Evolutionary conservation across 2,329 filamentous ascomycete genomes (phyloP).

Genomic region (Hymenoscyphus scutula): DNA sequence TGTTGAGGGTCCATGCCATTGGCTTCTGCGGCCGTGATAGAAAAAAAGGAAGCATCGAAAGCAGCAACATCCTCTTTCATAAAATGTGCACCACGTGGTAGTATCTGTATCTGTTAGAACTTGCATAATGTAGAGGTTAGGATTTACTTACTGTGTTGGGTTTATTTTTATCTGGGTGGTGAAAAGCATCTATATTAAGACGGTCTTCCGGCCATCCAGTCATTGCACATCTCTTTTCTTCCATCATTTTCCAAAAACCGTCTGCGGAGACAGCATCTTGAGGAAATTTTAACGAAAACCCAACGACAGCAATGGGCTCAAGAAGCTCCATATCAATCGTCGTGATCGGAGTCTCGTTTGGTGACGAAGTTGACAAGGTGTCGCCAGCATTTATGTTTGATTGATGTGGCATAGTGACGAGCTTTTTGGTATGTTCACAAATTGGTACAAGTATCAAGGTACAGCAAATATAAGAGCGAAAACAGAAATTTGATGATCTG

Average conservation of each 20-base stretch:
- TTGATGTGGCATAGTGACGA: too few species aligned
- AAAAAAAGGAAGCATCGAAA: conserved; percentile 20
- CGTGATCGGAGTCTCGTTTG: too few species aligned
- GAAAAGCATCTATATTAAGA: background rate
- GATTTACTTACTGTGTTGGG: too few species aligned
- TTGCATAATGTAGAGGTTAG: too few species aligned
- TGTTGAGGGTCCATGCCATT: conserved; percentile 47
- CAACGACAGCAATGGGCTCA: background rate
- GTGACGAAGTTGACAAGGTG: too few species aligned
- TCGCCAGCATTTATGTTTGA: too few species aligned
- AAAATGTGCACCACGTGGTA: background rate
- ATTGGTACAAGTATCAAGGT: too few species aligned
- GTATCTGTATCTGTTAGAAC: too few species aligned
- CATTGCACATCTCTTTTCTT: background rate
- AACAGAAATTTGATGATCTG: too few species aligned
- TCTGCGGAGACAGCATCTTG: background rate
- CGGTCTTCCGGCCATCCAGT: background rate
- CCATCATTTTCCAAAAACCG: background rate
- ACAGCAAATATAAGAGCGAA: too few species aligned
- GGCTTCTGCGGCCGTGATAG: conserved; percentile 17
- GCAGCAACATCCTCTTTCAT: background rate
- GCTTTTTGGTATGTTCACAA: too few species aligned
- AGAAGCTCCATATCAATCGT: too few species aligned
- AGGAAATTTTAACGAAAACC: background rate
- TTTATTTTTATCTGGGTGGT: conserved; percentile 29